Base-by-base conservation (phyloP, 2,329 filamentous ascomycete species). In the Verticillium albo-atrum region DNA sequence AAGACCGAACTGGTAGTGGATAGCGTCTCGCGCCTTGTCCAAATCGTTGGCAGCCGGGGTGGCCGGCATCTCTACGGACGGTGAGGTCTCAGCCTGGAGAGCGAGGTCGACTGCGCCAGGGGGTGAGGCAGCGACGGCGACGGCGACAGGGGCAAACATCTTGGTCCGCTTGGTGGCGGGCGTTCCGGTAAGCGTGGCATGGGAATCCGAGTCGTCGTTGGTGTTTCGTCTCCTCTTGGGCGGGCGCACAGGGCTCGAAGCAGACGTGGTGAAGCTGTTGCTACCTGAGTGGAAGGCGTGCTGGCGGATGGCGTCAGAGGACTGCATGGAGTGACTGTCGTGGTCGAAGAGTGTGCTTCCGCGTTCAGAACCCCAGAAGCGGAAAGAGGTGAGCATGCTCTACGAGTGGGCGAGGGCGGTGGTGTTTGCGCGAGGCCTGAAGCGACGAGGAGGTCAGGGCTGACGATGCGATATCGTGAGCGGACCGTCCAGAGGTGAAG, bases 1-100 rank as follows among this genome's bases (percentile, higher is more conserved):
- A 65, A 95, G 85, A 69, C 92, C 91, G 73, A 98, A 89, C 75
- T 97, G 90, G 63, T 92, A 87, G 70, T 92, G 89, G 70, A 98
- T 89, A 35, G 84, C 83, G 67, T 93, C 88, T 70, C 86, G 86
- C 63, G 89, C 82, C 60, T 77, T 79, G 37, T 87, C 77, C 66
- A 83, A 63, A 64, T 76, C 69, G 63, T 68, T 61, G 51, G 67
- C 62, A 51, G 58, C 54, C 26, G 37, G 50, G 26, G 57, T 42
- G 32, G 54, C 37, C 32, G 60, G 25, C 54, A 56, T 56, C 32
- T 42, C 54, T 34, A 47, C 9, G 4, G 37, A 23, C 3, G 37
- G 37, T 23, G 37, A 23, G 20, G 7, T 23, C 17, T 47, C 37
- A 23, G n/a, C n/a, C n/a, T 47, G 37, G 20, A 47, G n/a, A 20